Conservation (phyloP, 257 asterid genomes). For the Nicotiana benthamiana region DNA sequence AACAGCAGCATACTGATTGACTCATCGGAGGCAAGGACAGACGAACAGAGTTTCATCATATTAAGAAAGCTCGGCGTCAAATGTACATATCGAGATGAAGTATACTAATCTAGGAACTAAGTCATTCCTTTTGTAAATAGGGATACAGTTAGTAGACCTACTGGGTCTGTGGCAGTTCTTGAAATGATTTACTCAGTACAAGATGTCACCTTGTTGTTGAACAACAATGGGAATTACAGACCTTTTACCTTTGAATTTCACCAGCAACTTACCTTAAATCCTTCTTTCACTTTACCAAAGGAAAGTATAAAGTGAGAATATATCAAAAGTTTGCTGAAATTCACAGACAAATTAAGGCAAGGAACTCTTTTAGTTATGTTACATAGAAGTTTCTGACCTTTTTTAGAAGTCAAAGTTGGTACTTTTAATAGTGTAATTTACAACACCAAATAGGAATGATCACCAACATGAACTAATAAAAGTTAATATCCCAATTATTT, state of each 20-base stretch:
- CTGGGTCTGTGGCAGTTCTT: constrained; percentile 1
- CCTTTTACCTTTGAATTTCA: constrained; percentile 3
- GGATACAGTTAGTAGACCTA: constrained; percentile 11
- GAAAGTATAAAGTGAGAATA: neutral
- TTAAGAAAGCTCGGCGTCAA: constrained; percentile 10
- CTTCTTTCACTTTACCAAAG: neutral
- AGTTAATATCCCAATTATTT: neutral
- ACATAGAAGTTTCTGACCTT: neutral
- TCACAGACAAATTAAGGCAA: neutral
- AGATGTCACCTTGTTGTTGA: constrained; percentile 8
- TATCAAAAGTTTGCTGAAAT: neutral
- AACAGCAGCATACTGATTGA: constrained; percentile 8
- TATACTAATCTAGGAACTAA: constrained; percentile 8
- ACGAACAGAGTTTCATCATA: constrained; percentile 13
- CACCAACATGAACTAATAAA: neutral
- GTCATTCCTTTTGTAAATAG: constrained; percentile 19
- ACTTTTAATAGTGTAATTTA: neutral
- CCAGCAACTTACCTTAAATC: neutral
- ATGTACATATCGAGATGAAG: constrained; percentile 17
- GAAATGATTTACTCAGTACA: constrained; percentile 6
- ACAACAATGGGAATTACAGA: neutral
- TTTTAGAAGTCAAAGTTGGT: neutral
- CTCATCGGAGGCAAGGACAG: constrained; percentile 12
- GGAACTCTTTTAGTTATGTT: neutral
- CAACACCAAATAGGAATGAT: neutral